phyloP scores from a whole-genome alignment of 768 basidiomycete species.

The Lyophyllum decastes region DNA sequence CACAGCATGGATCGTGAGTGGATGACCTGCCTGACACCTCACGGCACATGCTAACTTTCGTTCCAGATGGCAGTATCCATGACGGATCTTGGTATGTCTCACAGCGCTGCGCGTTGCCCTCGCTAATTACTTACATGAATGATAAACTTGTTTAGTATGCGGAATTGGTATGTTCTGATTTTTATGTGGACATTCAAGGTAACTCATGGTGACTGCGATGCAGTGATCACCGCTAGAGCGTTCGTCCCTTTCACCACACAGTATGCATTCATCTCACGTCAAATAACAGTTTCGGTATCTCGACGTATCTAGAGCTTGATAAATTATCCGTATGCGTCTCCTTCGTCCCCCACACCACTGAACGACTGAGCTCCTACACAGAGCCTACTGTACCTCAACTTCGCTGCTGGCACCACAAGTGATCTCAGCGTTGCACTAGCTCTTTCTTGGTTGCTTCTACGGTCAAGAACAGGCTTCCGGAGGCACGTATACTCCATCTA shows the following conservation, averaged over 20 bases:
- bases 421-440: conserved; percentile 53
- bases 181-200: not conserved
- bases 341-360: not conserved
- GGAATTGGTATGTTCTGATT: conserved; percentile 33
- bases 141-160: conserved; percentile 26
- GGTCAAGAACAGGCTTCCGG: conserved; percentile 51
- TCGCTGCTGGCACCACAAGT: conserved; percentile 48
- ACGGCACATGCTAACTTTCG: not conserved
- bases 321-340: conserved; percentile 35
- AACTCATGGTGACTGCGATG: not conserved
- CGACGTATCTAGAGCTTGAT: conserved; percentile 36
- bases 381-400: conserved; percentile 53
- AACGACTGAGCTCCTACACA: conserved; percentile 21
- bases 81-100: conserved; percentile 45
- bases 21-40: not conserved
- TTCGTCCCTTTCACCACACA: conserved; percentile 26
- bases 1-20: conserved; percentile 44
- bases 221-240: conserved; percentile 58
- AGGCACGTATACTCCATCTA: conserved; percentile 31
- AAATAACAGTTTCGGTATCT: conserved; percentile 37
- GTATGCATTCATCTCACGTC: not conserved
- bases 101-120: no score
- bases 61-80: conserved; percentile 36
- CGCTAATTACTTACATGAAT: not conserved
- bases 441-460: conserved; percentile 48